These are phyloP conservation scores for Pyropia yezoensis DNA, from an alignment of 23 red algal species.

Conservation along the genomic window DNA sequence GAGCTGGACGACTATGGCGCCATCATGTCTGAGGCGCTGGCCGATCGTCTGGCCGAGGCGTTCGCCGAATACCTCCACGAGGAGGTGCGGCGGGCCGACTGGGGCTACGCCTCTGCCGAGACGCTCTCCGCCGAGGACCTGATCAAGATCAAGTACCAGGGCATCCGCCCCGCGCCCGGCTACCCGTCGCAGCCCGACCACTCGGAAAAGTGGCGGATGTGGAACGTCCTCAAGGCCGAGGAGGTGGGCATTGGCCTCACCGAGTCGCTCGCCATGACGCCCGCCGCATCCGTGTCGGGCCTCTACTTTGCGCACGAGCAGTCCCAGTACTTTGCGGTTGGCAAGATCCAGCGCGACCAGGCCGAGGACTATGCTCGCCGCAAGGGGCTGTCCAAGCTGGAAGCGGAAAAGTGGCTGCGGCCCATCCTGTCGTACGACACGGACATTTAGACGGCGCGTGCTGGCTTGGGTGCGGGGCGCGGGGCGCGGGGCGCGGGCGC, in stretches of 20 bases:
- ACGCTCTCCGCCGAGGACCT: slow-evolving; percentile 53
- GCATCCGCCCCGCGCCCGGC: slow-evolving; percentile 67
- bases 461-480: too few relatives aligned
- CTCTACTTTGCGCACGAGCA: slow-evolving; percentile 61
- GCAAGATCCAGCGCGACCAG: slow-evolving; percentile 63
- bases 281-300: slow-evolving; percentile 63
- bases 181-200: slow-evolving; percentile 76
- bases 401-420: slow-evolving; percentile 69
- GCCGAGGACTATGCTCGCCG: slow-evolving; percentile 38
- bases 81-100: slow-evolving; percentile 49
- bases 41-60: slow-evolving; percentile 70
- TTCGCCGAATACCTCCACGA: slow-evolving; percentile 70
- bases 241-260: slow-evolving; percentile 28
- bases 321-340: slow-evolving; percentile 69
- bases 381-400: slow-evolving; percentile 29
- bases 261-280: slow-evolving; percentile 64
- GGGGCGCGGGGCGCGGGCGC: too few relatives aligned
- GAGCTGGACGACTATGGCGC: slow-evolving; percentile 55
- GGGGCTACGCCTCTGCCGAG: slow-evolving; percentile 64
- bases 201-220: slow-evolving; percentile 48
- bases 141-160: slow-evolving; percentile 71
- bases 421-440: slow-evolving; percentile 69
- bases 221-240: slow-evolving; percentile 48
- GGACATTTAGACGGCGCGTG: slow-evolving; percentile 6
- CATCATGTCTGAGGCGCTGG: slow-evolving; percentile 77